These are phyloP conservation scores for Tephrocybe rancida DNA, from an alignment of 768 basidiomycete species.

Conservation along the genomic window DNA sequence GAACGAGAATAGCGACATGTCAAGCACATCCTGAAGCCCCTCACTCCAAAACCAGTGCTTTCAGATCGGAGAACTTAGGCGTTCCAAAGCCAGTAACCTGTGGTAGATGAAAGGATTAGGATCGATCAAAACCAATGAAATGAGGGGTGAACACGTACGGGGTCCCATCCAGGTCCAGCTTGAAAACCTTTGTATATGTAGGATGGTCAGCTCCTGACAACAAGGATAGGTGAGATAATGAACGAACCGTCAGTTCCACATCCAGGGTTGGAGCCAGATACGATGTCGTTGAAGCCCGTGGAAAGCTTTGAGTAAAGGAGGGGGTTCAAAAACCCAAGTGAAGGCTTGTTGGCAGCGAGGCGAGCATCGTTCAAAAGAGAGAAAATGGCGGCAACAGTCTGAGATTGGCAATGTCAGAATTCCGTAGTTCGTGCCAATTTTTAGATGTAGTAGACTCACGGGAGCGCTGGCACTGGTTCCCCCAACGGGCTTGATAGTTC, in stretches of 20 bases:
- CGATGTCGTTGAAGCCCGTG: slow-evolving; percentile 59
- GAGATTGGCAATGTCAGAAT: background rate
- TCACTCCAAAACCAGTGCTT: slow-evolving; percentile 22
- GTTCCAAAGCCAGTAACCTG: slow-evolving; percentile 65
- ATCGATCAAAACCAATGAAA: background rate
- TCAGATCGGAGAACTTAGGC: slow-evolving; percentile 55
- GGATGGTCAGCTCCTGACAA: background rate
- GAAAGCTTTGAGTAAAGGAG: slow-evolving; percentile 39
- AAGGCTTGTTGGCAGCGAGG: slow-evolving; percentile 40
- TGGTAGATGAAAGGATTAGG: background rate
- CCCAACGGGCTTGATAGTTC: slow-evolving; percentile 38
- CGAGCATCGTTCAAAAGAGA: slow-evolving; percentile 64
- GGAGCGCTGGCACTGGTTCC: slow-evolving; percentile 65
- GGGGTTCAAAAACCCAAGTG: slow-evolving; percentile 64
- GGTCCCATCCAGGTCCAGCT: slow-evolving; percentile 51
- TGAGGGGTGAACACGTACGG: slow-evolving; percentile 33
- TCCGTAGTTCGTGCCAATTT: background rate
- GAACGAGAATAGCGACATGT: too few relatives aligned
- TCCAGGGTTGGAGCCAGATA: slow-evolving; percentile 62
- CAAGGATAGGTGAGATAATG: background rate
- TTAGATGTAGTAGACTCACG: slow-evolving; percentile 30
- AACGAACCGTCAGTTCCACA: slow-evolving; percentile 53
- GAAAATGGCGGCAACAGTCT: slow-evolving; percentile 61
- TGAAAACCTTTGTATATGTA: slow-evolving; percentile 32
- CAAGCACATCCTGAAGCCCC: too few relatives aligned